A percentile compares a stretch with the other conserved stretches of the same genome.
Evolutionary conservation across 140 eudicot genomes (phyloP).

Genomic region (Cichorium intybus): DNA sequence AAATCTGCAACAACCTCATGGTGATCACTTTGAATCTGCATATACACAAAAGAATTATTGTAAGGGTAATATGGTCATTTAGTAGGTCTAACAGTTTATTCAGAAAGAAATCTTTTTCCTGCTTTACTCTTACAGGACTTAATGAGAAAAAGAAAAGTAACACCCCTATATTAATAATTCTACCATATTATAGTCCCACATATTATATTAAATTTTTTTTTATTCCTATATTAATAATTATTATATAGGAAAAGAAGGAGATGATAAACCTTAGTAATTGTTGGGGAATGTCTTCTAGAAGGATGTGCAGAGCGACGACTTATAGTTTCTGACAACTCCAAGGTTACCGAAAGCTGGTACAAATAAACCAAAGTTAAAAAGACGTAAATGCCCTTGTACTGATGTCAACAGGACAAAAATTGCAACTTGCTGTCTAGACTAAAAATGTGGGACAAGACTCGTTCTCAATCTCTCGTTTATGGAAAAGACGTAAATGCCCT

Average conservation of each 20-base stretch:
- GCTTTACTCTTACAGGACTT: too few species aligned
- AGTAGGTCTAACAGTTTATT: too few species aligned
- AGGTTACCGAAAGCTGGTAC: slow-evolving; percentile 78
- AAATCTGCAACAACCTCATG: slow-evolving; percentile 97
- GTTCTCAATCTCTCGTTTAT: too few species aligned
- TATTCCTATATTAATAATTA: slow-evolving; percentile 3
- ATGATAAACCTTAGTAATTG: slow-evolving; percentile 76
- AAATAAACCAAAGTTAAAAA: not conserved
- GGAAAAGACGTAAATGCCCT: too few species aligned
- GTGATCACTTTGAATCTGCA: slow-evolving; percentile 90
- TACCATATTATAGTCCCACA: too few species aligned
- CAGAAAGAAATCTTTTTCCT: too few species aligned
- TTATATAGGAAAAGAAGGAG: slow-evolving; percentile 4
- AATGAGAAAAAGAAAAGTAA: too few species aligned
- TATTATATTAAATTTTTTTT: too few species aligned
- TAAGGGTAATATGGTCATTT: too few species aligned
- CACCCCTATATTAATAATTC: too few species aligned
- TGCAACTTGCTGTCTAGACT: not conserved
- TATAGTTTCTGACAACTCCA: slow-evolving; percentile 91
- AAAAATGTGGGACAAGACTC: too few species aligned
- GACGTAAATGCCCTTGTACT: not conserved
- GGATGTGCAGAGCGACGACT: slow-evolving; percentile 81
- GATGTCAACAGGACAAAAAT: not conserved
- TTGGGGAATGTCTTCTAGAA: slow-evolving; percentile 90
- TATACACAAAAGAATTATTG: slow-evolving; percentile 15